Base-by-base conservation (phyloP, 345 rosid genomes). In the Carallia brachiata region DNA sequence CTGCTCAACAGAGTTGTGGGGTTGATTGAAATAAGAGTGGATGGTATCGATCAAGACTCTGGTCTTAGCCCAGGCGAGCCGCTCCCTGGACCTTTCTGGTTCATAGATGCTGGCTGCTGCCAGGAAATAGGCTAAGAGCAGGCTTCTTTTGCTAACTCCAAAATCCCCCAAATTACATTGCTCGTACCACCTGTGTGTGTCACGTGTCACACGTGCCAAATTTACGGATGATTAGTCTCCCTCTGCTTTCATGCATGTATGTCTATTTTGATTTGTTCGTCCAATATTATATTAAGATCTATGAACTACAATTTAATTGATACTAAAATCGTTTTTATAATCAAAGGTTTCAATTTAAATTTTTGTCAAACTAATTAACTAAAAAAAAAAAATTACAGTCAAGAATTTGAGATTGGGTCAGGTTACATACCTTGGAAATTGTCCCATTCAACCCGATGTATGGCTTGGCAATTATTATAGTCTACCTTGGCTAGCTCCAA, bases 11-110 rank as follows among this genome's bases (percentile, higher is more conserved):
- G 86, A 75, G 19, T 71, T 59, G 1, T 36, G 65, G 36, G 62
- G 70, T 1, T 59, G 44, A 5, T 76, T 71, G 13, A 81, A 80
- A 72, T 68, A 78, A 27, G 73, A 70, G 1, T 65, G 23, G 28
- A 90, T 77, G 1, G 86, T 70, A 60, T 90, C 91, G 3, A 84
- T 73, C 76, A 92, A 37, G 37, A 80, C 67, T 8, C 81, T 62
- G 18, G 97, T 80, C 69, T 83, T 90, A 36, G 95, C 91, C 96
- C 98, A 92, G 3, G 83, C 85, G 4, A 92, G 78, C 55, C 98
- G 72, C 78, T 92, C 93, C 67, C 66, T 72, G 23, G 84, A 83
- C 79, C 90, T 85, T 59, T 90, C 93, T n/a, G 83, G 82, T 64
- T 90, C 98, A 39, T 70, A 90, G 53, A 89, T 81, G 18, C 79